Base-by-base conservation (phyloP, 331 rosid genomes). In the Malus hybrid region DNA sequence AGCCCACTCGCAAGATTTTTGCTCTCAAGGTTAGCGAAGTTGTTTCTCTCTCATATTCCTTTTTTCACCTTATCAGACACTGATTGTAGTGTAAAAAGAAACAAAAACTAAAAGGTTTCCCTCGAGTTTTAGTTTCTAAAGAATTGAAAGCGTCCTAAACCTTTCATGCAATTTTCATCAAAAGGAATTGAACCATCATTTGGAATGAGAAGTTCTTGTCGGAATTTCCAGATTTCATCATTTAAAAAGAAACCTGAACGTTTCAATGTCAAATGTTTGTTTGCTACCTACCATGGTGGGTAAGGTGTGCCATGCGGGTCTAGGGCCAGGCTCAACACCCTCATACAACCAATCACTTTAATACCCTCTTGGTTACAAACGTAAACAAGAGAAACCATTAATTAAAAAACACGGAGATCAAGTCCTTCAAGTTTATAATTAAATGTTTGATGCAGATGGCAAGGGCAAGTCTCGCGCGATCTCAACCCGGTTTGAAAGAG, bases 1-100 rank as follows among this genome's bases (percentile, higher is more conserved):
- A 95, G 97, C 76, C 92, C 99, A 19, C 93, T 95, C 4, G 99
- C 99, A 56, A 86, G 97, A 87, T 95, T 95, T 85, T 90, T 95
- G 87, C 93, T 95, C 71, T 90, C 99, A 44, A 95, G 99, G 99
- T 95, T 75, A 65, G 85, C 70, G 24, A 65, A 80, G 39, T 80
- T 81, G 39, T 19, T 52, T 12, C 19, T 54, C 48, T 42, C 48
- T 42, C 48, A 42, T 42, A 42, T 42, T 42, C 5, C 48, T 42
- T 42, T 56, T 33, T 33, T 10, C 44, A 52, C 64, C 11, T 32
- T 32, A 34, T 55, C 11, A n/a, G 64, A 54, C 32, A 10, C 46
- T 18, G n/a, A 0, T n/a, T 20, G 14, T 20, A 7, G 18, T 22
- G 36, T 57, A 22, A 56, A 71, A 44, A 12, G 29, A 19, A 70